A percentile compares a stretch with the other conserved stretches of the same genome.
phyloP scores from a whole-genome alignment of 2,329 filamentous ascomycete genomes.

The Alternaria brassicicola region DNA sequence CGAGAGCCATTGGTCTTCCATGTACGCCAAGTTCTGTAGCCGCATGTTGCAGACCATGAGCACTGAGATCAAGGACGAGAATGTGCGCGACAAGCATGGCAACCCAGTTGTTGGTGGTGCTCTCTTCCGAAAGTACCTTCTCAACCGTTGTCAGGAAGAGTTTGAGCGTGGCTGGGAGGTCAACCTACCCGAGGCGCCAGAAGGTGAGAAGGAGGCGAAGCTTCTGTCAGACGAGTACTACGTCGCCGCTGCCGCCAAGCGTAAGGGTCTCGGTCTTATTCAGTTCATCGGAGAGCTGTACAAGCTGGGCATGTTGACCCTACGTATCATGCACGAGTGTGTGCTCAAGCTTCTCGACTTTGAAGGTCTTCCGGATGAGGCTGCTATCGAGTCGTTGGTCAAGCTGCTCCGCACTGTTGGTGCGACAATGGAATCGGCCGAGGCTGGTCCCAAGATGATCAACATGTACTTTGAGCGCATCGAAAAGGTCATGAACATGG shows the following conservation, averaged over 20 bases:
- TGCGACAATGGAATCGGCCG: slow-evolving; percentile 79
- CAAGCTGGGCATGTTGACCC: slow-evolving; percentile 97
- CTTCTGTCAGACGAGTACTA: slow-evolving; percentile 98
- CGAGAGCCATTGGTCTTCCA: slow-evolving; percentile 96
- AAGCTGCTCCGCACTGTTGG: slow-evolving; percentile 93
- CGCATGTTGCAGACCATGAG: slow-evolving; percentile 87
- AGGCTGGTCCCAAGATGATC: slow-evolving; percentile 83
- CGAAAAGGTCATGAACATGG: slow-evolving; percentile 77
- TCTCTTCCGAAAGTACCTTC: slow-evolving; percentile 96
- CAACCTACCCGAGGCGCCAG: slow-evolving; percentile 78
- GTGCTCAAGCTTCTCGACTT: slow-evolving; percentile 97
- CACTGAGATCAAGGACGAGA: slow-evolving; percentile 91
- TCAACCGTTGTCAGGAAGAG: slow-evolving; percentile 98
- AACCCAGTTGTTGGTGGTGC: slow-evolving; percentile 89
- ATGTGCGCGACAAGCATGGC: slow-evolving; percentile 86
- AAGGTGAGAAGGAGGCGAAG: slow-evolving; percentile 79
- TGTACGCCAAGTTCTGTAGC: slow-evolving; percentile 99
- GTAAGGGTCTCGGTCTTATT: slow-evolving; percentile 94
- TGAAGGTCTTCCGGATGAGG: slow-evolving; percentile 89
- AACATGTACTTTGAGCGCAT: slow-evolving; percentile 93
- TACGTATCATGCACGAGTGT: slow-evolving; percentile 99
- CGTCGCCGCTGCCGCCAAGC: slow-evolving; percentile 88
- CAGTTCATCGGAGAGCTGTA: slow-evolving; percentile 99
- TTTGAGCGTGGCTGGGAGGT: slow-evolving; percentile 98
- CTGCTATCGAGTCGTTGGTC: slow-evolving; percentile 92